A percentile compares a stretch with the other conserved stretches of the same genome.
These are phyloP conservation scores for Durotheca rogersii DNA, from an alignment of 495 filamentous ascomycete genomes.

Conservation along the genomic window DNA sequence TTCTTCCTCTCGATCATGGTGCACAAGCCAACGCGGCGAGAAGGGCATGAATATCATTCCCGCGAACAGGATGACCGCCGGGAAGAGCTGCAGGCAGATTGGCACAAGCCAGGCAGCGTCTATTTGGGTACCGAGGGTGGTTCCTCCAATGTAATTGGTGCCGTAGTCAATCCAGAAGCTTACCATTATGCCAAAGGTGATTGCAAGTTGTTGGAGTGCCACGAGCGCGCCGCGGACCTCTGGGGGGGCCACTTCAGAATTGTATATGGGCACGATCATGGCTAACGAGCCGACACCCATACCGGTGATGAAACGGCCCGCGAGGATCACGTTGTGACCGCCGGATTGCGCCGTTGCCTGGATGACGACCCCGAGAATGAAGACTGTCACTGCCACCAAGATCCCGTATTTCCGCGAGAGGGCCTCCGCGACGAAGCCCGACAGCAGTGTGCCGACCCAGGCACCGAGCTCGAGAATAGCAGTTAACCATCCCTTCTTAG, in stretches of 20 bases:
- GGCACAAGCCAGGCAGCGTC: slow-evolving; percentile 71
- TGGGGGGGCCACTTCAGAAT: slow-evolving; percentile 64
- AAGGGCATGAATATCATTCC: slow-evolving; percentile 84
- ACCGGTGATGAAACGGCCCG: slow-evolving; percentile 74
- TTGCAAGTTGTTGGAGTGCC: slow-evolving; percentile 76
- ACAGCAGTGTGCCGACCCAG: slow-evolving; percentile 75
- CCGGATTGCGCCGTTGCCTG: slow-evolving; percentile 62
- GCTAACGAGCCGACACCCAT: slow-evolving; percentile 71
- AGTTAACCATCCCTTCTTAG: slow-evolving; percentile 75
- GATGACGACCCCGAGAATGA: slow-evolving; percentile 74
- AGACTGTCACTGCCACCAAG: slow-evolving; percentile 68
- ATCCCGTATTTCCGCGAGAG: slow-evolving; percentile 74
- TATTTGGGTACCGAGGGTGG: slow-evolving; percentile 55
- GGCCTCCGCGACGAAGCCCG: slow-evolving; percentile 73
- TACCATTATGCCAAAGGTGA: slow-evolving; percentile 80
- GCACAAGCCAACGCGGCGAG: slow-evolving; percentile 76
- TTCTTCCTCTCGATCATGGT: slow-evolving; percentile 71
- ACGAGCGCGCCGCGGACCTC: slow-evolving; percentile 69
- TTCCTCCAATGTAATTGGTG: slow-evolving; percentile 78
- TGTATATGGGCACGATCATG: slow-evolving; percentile 69
- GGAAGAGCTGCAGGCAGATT: slow-evolving; percentile 61
- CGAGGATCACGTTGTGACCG: slow-evolving; percentile 63
- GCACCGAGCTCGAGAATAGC: slow-evolving; percentile 81
- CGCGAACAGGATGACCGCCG: slow-evolving; percentile 59
- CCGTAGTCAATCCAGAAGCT: slow-evolving; percentile 84